Base-by-base conservation (phyloP, 2,329 filamentous ascomycete genomes). In the Hypoxylon sp. region DNA sequence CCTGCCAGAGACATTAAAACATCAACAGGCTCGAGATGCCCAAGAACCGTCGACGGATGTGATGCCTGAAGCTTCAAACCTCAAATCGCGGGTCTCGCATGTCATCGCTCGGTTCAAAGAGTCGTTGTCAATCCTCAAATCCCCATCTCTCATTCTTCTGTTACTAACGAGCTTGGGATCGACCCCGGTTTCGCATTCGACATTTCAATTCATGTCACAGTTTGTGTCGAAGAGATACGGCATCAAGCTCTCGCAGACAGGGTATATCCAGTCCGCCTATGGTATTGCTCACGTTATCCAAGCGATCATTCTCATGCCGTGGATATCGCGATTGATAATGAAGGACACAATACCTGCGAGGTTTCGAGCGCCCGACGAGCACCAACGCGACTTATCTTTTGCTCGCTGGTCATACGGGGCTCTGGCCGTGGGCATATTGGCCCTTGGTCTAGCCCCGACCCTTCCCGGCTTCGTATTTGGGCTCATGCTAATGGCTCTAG, bases 211-310 rank as follows among this genome's bases (percentile, higher is more conserved):
- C 51, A 53, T 70, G 57, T 61, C 61, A 5, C 66, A 68, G 38
- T 70, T 69, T 46, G 42, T 66, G 12, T 70, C 68, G 7, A 68
- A 65, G 51, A 60, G 68, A 3, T 70, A 68, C 48, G 30, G 40
- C 17, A 63, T 69, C 19, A 53, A 55, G 12, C 61, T 70, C 8
- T 50, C 56, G 13, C 51, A 64, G 29, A 67, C 64, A 7, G 68
- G 68, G n/a, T 70, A 70, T 42, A 52, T 70, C 8, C 66, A 69
- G 46, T 58, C 64, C 5, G 50, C 43, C 1, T 69, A 64, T 13
- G 67, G 68, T 12, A 27, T 63, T 11, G 62, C 53, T 2, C 63
- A 67, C 26, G 43, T 63, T n/a, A 7, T 67, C 15, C 57, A 63
- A 12, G 61, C 65, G 1, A 45, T 71, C 1, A 7, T 68, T 6